Conservation (phyloP, 177 flowering plant species). For the Vitis hybrid region DNA sequence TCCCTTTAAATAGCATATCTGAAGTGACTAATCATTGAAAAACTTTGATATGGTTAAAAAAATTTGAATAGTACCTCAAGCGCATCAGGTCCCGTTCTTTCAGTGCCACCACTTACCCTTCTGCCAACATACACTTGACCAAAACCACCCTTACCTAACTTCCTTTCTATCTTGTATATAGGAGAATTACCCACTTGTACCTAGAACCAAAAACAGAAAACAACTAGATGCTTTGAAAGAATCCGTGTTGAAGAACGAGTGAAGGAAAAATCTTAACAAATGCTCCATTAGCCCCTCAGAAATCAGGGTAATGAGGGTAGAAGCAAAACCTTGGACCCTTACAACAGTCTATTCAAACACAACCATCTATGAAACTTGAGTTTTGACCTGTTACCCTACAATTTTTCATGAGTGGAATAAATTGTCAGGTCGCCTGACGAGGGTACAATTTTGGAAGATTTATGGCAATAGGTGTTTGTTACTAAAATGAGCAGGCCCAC, state of each 20-base stretch:
- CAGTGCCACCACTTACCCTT: slow-evolving; percentile 74
- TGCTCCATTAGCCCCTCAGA: no score
- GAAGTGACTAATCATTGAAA: not conserved
- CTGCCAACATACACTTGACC: slow-evolving; percentile 95
- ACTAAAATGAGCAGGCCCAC: not conserved
- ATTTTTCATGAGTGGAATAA: no score
- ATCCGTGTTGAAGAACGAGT: not conserved
- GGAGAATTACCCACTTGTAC: slow-evolving; percentile 95
- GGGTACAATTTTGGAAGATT: no score
- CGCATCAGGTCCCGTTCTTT: slow-evolving; percentile 80
- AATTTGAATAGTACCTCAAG: slow-evolving; percentile 47
- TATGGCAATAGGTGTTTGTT: not conserved
- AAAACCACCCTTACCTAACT: slow-evolving; percentile 98
- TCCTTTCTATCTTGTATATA: slow-evolving; percentile 71
- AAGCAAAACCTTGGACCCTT: no score
- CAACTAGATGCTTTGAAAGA: not conserved
- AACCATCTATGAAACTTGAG: no score
- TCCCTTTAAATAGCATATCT: not conserved
- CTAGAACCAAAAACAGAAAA: slow-evolving; percentile 38
- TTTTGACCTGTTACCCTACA: no score
- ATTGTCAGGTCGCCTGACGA: no score
- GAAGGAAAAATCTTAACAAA: not conserved
- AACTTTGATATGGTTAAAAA: not conserved
- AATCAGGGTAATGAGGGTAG: no score
- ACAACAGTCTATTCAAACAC: no score